Base-by-base conservation (phyloP, 2,329 filamentous ascomycete species). In the Pestalotiopsis sp. region DNA sequence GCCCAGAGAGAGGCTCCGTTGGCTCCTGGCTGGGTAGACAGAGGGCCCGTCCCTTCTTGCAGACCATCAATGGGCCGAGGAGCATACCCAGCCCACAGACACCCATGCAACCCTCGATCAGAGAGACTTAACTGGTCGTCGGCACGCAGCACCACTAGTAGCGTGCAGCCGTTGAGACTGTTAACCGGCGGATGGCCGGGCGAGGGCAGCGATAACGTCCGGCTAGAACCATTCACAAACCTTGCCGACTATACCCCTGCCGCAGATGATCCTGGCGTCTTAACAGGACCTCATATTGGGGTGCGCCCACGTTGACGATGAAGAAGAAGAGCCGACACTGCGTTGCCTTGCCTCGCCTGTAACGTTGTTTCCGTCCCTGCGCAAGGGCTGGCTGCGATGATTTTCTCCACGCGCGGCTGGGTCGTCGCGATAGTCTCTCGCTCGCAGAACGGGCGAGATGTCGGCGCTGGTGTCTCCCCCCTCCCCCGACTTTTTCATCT, bases 121-220 rank as follows among this genome's bases (percentile, higher is more conserved):
- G 13, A 45, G 41, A 45, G 41, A 45, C 41, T n/a, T 6, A 17
- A 20, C 17, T n/a, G 45, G 45, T 52, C 45, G 45, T 52, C 45
- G 20, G 45, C 45, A 52, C 45, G 45, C 45, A 52, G 17, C 45
- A 27, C 23, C 36, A 23, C 56, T 56, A n/a, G 14, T 60, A 45
- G 39, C 31, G n/a, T 49, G 52, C 52, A 14, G 56, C 56, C 56
- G 64, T 59, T 59, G 64, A 66, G 56, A 64, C n/a, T 14, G 13
- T n/a, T 25, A 27, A 25, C 45, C 64, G 64, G 64, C 64, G 64
- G 64, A 27, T 57, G 23, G 20, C 20, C 64, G 64, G 64, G 45
- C 64, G 41, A 66, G 31, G 45, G 64, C 64, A 66, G 64, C 64
- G 56, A 60, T 66, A 66, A 66, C 63, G 23, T 66, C 63, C 63